Percentiles rank a stretch among this genome's conserved stretches.
These are phyloP conservation scores for Hypsizygus marmoreus DNA, from an alignment of 768 basidiomycete genomes.

Conservation along the genomic window DNA sequence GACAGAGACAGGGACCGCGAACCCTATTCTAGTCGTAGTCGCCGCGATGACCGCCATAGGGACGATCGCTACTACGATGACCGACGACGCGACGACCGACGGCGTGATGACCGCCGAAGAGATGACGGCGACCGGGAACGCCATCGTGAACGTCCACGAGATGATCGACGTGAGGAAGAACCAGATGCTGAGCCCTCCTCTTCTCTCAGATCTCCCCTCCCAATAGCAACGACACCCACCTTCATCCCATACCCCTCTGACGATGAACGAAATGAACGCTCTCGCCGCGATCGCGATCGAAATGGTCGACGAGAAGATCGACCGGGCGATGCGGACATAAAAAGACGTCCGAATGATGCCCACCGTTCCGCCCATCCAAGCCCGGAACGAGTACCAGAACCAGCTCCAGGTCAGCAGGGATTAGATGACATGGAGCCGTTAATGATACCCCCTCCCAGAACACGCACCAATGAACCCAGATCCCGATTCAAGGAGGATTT, in stretches of 20 bases:
- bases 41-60: not conserved
- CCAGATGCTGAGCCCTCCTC: not conserved
- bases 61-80: slow-evolving; percentile 7
- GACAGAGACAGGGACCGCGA: slow-evolving; percentile 18
- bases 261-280: too few species aligned
- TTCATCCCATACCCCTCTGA: not conserved
- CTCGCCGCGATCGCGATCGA: too few species aligned
- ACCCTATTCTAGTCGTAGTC: slow-evolving; percentile 1
- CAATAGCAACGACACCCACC: not conserved
- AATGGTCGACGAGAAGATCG: too few species aligned
- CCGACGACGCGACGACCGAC: slow-evolving; percentile 1
- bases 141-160: not conserved
- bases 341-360: too few species aligned
- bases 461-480: slow-evolving; percentile 18
- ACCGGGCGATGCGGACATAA: too few species aligned
- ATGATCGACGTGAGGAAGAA: not conserved
- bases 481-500: slow-evolving; percentile 27
- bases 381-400: not conserved
- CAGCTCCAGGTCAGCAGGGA: slow-evolving; percentile 23
- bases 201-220: not conserved
- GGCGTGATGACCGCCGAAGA: not conserved
- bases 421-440: slow-evolving; percentile 26
- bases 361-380: too few species aligned
- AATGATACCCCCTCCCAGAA: slow-evolving; percentile 28
- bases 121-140: not conserved